Base-by-base conservation (phyloP, 2,329 filamentous ascomycete genomes). In the Helotiales sp. region DNA sequence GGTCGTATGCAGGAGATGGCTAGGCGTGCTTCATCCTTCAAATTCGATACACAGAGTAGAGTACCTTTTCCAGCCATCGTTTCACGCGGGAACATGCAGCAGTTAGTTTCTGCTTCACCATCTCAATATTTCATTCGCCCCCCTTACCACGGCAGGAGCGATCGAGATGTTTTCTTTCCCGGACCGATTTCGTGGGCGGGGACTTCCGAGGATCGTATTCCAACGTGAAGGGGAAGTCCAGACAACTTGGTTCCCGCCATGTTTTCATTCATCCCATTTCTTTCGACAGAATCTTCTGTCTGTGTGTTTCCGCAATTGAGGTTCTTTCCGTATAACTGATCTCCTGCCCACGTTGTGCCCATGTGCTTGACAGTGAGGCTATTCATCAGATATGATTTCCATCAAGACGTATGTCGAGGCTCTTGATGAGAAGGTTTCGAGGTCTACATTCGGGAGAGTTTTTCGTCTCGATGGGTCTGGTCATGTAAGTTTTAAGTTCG, bases 401-500 rank as follows among this genome's bases (percentile, higher is more conserved):
- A 52, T 66, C 19, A 51, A 40, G 15, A 57, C 59, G 7, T 30
- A 27, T 19, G 19, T 62, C 15, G 27, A 46, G 13, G 42, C 51
- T 33, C 22, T 66, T 31, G 53, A 66, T 33, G 38, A 58, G 13
- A 59, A 55, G 31, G 48, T 63, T 6, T 59, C 63, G 3, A 61
- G 31, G 5, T 79, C 78, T 1, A 73, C 72, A 5, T 71, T 65
- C 52, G 86, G 86, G 30, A 77, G 76, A 49, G 77, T 85, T 57
- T 91, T 91, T 70, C 80, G 81, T 50, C 81, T 91, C 30, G 81
- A 85, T 56, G 86, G 85, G n/a, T 85, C 80, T 42, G 87, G 86
- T 51, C 87, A 90, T 62, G 63, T 89, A 75, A 70, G 81, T 49
- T 33, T 30, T 12, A 3, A 42, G n/a, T n/a, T 15, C 2, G 30